Base-by-base conservation (phyloP, 345 rosid genomes). In the Crucihimalaya himalaica region DNA sequence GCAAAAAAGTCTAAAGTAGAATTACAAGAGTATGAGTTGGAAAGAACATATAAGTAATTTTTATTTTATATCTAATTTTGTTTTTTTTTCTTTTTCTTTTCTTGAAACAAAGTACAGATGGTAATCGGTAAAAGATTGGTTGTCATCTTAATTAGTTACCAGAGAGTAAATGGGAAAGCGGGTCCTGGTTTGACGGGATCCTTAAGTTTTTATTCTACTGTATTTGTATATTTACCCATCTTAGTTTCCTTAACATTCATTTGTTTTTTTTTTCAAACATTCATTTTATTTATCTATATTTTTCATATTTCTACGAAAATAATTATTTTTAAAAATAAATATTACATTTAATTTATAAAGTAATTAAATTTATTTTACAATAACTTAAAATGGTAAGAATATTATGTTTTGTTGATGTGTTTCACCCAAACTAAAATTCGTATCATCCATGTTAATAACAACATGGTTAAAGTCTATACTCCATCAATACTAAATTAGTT, bases 71-170 rank as follows among this genome's bases (percentile, higher is more conserved):
- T 5, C 15, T 31, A 7, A 0, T 15, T 27, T 43, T 63, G 16
- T 6, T 1, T 19, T 12, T 47, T 21, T 0, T n/a, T n/a, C n/a
- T n/a, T n/a, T n/a, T n/a, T n/a, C n/a, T n/a, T n/a, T n/a, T n/a
- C n/a, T n/a, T n/a, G n/a, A 40, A 29, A 53, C 8, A 40, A 4
- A 53, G 34, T 50, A 50, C 23, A 48, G 5, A 51, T 27, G 35
- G 68, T 51, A 12, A 61, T 37, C 23, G 40, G 50, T 61, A 71
- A 60, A 35, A 61, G 43, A 27, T 8, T 37, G 52, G 75, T 42
- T 25, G 75, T 71, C 75, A 71, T 61, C 52, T 71, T 61, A 62
- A 62, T 51, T 34, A 62, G 61, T 61, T 72, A 62, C 54, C 34
- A 42, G 29, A 32, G 54, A 68, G 72, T 34, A 55, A 68, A 54